Conservation (phyloP, 164 flowering plant species). For the Kalanchoe fedtschenkoi region DNA sequence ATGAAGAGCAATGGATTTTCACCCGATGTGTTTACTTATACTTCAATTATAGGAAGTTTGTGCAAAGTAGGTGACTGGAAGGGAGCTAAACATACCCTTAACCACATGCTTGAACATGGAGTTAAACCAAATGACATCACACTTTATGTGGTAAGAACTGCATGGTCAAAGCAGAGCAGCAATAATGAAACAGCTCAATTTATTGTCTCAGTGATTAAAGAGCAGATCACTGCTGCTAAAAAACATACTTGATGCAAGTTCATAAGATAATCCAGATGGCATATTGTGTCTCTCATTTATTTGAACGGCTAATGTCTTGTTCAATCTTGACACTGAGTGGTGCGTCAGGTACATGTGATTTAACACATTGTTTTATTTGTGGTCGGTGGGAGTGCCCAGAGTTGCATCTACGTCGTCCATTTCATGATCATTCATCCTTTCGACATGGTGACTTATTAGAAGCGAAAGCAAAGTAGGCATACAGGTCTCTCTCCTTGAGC, state of each 20-base stretch:
- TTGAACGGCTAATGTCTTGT: too few species aligned
- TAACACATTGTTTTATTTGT: too few species aligned
- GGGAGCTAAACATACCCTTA: neutral
- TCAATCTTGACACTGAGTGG: too few species aligned
- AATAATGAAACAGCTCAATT: neutral
- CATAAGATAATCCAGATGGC: neutral
- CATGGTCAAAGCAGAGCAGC: neutral
- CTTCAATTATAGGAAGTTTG: slow-evolving; percentile 5
- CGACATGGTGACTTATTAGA: slow-evolving; percentile 82
- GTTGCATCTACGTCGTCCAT: slow-evolving; percentile 86
- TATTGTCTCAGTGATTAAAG: neutral
- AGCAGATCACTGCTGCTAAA: neutral
- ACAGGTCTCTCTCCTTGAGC: slow-evolving; percentile 47
- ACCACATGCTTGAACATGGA: neutral
- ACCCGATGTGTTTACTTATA: neutral
- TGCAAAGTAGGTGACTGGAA: neutral
- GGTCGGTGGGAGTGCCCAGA: slow-evolving; percentile 99
- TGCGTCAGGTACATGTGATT: too few species aligned
- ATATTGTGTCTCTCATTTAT: neutral
- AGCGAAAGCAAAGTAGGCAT: slow-evolving; percentile 93
- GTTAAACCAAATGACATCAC: neutral
- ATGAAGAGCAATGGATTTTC: slow-evolving; percentile 7
- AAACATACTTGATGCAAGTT: neutral
- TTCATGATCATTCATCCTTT: slow-evolving; percentile 51
- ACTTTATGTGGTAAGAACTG: neutral